A percentile compares a stretch with the other conserved stretches of the same genome.
These are phyloP conservation scores for Fagus sylvatica DNA, from an alignment of 306 rosid species.

Conservation along the genomic window DNA sequence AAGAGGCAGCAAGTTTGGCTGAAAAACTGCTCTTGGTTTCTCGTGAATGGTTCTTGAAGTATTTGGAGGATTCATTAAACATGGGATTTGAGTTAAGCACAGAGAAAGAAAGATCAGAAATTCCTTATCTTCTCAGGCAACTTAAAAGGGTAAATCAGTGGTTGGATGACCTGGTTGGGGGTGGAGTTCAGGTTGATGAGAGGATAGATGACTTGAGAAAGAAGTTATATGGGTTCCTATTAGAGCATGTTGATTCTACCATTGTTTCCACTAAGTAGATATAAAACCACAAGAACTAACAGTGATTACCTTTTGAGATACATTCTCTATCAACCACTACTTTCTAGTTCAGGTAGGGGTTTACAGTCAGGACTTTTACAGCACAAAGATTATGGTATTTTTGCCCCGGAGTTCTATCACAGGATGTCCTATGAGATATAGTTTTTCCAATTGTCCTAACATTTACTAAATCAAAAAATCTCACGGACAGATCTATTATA, in stretches of 20 bases:
- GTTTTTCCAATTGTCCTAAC: background rate
- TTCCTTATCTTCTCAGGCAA: constrained; percentile 54
- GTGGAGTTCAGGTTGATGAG: constrained; percentile 36
- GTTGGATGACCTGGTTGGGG: constrained; percentile 50
- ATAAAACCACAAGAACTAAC: constrained; percentile 25
- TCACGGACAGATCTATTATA: background rate
- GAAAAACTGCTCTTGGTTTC: constrained; percentile 52
- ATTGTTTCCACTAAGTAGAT: constrained; percentile 27
- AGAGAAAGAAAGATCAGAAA: constrained; percentile 35
- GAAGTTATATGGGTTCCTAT: constrained; percentile 49
- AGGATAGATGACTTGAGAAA: constrained; percentile 52
- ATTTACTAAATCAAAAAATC: background rate
- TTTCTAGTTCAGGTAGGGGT: constrained; percentile 8
- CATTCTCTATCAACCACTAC: constrained; percentile 16
- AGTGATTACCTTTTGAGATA: constrained; percentile 21
- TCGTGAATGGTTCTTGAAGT: constrained; percentile 63
- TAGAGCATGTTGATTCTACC: constrained; percentile 49
- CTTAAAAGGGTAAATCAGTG: constrained; percentile 64
- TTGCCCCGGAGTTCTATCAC: background rate
- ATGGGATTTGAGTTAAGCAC: constrained; percentile 43
- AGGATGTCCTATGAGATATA: background rate
- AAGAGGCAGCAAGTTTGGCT: constrained; percentile 46
- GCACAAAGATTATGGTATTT: background rate
- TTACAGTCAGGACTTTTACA: background rate
- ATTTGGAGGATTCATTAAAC: constrained; percentile 53